Percentiles rank a stretch among this genome's conserved stretches.
Conservation (phyloP, 257 asterid genomes). For the Petrea volubilis region DNA sequence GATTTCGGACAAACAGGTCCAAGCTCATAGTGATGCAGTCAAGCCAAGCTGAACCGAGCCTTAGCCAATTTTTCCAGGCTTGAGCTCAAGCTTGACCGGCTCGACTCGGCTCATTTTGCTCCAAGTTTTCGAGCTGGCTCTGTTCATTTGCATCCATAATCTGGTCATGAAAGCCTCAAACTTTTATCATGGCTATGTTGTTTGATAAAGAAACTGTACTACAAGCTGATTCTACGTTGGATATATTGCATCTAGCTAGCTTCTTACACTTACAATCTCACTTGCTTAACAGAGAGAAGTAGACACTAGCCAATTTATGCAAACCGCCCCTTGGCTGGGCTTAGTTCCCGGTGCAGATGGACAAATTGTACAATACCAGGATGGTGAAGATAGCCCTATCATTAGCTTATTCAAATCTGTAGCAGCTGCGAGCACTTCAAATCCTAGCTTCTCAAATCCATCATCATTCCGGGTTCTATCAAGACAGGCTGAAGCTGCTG, state of each 20-base stretch:
- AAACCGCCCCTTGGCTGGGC: conserved; percentile 98
- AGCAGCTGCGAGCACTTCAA: conserved; percentile 63
- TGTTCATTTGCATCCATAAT: background rate
- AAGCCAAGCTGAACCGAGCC: too few species aligned
- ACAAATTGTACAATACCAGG: conserved; percentile 73
- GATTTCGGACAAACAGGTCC: background rate
- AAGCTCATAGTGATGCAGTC: background rate
- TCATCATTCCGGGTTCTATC: conserved; percentile 72
- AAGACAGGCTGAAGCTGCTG: conserved; percentile 99
- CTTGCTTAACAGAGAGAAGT: conserved; percentile 70
- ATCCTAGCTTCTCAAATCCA: conserved; percentile 64
- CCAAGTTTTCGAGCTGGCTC: too few species aligned
- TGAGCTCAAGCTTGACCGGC: too few species aligned
- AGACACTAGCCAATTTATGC: conserved; percentile 97
- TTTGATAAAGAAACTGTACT: background rate
- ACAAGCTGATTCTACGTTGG: background rate
- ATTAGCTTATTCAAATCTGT: conserved; percentile 81
- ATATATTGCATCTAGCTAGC: background rate
- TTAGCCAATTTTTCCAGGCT: too few species aligned
- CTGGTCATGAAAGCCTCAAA: background rate
- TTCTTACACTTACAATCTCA: conserved; percentile 16
- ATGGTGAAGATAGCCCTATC: conserved; percentile 83
- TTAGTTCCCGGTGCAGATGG: conserved; percentile 91
- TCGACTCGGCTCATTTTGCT: too few species aligned
- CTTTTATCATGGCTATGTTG: background rate